phyloP scores from a whole-genome alignment of 352 stramenopile species.

The Phytophthora idaei region DNA sequence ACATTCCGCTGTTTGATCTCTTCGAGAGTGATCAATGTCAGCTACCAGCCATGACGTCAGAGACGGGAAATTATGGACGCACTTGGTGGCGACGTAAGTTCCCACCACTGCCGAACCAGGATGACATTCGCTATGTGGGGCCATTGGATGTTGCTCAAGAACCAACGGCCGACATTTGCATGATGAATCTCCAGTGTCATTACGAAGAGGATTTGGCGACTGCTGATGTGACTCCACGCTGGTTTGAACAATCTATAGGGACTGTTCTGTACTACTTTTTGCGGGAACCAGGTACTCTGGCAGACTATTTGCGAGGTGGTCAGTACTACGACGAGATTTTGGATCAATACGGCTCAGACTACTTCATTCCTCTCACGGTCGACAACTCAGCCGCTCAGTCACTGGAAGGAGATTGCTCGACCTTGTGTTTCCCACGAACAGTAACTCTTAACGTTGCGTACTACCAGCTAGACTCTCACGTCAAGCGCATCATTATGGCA shows the following conservation, averaged over 20 bases:
- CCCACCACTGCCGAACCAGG: slow-evolving; percentile 91
- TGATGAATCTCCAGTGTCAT: slow-evolving; percentile 85
- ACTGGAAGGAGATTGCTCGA: slow-evolving; percentile 89
- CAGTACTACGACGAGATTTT: slow-evolving; percentile 74
- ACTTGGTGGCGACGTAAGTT: slow-evolving; percentile 80
- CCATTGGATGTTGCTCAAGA: slow-evolving; percentile 87
- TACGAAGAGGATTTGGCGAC: slow-evolving; percentile 94
- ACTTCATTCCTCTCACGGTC: slow-evolving; percentile 95
- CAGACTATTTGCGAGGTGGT: slow-evolving; percentile 85
- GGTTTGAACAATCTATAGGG: slow-evolving; percentile 94
- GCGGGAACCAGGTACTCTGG: slow-evolving; percentile 89
- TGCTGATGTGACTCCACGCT: slow-evolving; percentile 92
- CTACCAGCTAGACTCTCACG: slow-evolving; percentile 90
- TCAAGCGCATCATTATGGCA: slow-evolving; percentile 94
- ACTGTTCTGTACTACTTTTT: slow-evolving; percentile 93
- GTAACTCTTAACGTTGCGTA: slow-evolving; percentile 95
- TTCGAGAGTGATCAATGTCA: slow-evolving; percentile 92
- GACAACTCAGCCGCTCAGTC: slow-evolving; percentile 79
- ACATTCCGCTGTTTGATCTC: slow-evolving; percentile 93
- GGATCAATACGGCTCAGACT: slow-evolving; percentile 75
- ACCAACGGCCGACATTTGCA: slow-evolving; percentile 93
- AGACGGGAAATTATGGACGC: slow-evolving; percentile 62
- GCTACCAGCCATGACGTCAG: slow-evolving; percentile 84
- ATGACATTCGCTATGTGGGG: slow-evolving; percentile 93
- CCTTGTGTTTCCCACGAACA: slow-evolving; percentile 91